Evolutionary conservation across 1,139 yeast genomes (phyloP).

Genomic region (Debaryomyces fabryi): DNA sequence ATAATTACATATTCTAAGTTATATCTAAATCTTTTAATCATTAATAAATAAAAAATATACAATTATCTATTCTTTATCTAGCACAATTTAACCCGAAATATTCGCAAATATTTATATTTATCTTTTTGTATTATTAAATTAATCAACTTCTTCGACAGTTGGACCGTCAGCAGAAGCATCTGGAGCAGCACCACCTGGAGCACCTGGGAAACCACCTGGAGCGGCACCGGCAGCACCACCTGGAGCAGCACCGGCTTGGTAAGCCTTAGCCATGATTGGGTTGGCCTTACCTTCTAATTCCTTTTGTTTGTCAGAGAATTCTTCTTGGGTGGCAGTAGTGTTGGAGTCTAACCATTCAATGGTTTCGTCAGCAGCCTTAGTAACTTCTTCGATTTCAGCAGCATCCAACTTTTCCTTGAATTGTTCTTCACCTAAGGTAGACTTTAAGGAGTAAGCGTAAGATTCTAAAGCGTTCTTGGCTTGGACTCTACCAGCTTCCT

Average conservation of each 20-base stretch:
- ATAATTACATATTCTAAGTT: no score
- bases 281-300: slow-evolving; percentile 91
- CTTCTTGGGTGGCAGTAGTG: slow-evolving; percentile 87
- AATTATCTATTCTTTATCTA: slow-evolving; percentile 16
- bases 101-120: slow-evolving; percentile 4
- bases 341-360: slow-evolving; percentile 86
- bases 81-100: slow-evolving; percentile 5
- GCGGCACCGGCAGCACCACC: slow-evolving; percentile 55
- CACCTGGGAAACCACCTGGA: slow-evolving; percentile 62
- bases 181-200: slow-evolving; percentile 67
- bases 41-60: slow-evolving; percentile 11
- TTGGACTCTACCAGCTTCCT: slow-evolving; percentile 50
- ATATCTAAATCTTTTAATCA: slow-evolving; percentile 3
- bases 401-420: slow-evolving; percentile 82
- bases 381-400: slow-evolving; percentile 75
- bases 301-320: slow-evolving; percentile 86
- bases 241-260: slow-evolving; percentile 68
- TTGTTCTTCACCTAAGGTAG: slow-evolving; percentile 77
- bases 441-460: slow-evolving; percentile 87
- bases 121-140: slow-evolving; percentile 26
- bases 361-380: slow-evolving; percentile 83
- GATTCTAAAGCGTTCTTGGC: slow-evolving; percentile 91
- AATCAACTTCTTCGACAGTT: slow-evolving; percentile 94
- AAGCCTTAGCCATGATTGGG: slow-evolving; percentile 93
- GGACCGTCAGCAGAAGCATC: slow-evolving; percentile 81